phyloP scores from a whole-genome alignment of 2,329 filamentous ascomycete genomes.

The Clonostachys rhizophaga region DNA sequence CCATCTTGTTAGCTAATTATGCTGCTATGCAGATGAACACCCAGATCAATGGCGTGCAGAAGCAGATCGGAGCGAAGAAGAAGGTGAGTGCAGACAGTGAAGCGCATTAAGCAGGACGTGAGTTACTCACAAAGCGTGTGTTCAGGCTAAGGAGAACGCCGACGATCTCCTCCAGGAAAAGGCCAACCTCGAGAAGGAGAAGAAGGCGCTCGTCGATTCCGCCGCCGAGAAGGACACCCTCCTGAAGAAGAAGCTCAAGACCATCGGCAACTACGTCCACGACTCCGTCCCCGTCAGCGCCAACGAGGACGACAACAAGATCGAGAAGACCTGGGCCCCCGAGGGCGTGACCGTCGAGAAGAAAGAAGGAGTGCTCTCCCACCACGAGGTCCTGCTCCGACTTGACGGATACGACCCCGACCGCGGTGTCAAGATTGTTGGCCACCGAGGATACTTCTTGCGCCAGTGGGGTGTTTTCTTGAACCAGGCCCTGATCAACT shows the following conservation, averaged over 20 bases:
- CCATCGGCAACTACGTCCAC: constrained; percentile 72
- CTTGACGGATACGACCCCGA: constrained; percentile 92
- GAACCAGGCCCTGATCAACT: constrained; percentile 92
- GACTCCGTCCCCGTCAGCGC: constrained; percentile 78
- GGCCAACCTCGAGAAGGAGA: constrained; percentile 70
- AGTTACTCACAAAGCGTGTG: not conserved
- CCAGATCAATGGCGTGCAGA: constrained; percentile 84
- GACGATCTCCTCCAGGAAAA: constrained; percentile 77
- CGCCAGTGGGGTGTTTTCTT: constrained; percentile 86
- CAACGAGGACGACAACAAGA: constrained; percentile 82
- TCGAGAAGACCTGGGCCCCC: constrained; percentile 76
- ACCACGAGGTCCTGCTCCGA: constrained; percentile 88
- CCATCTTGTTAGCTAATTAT: constrained; percentile 51
- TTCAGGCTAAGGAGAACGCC: constrained; percentile 78
- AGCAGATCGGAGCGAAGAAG: constrained; percentile 87
- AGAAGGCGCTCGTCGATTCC: constrained; percentile 71
- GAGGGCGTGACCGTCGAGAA: constrained; percentile 71
- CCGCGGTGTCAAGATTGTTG: constrained; percentile 88
- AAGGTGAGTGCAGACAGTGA: constrained; percentile 50
- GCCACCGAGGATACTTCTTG: constrained; percentile 91
- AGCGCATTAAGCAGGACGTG: not conserved
- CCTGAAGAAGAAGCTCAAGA: constrained; percentile 74
- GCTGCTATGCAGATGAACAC: constrained; percentile 74
- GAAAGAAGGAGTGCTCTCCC: constrained; percentile 68
- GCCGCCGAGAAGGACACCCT: constrained; percentile 71